Base-by-base conservation (phyloP, 2,329 filamentous ascomycete genomes). In the Paecilomyces formosus region DNA sequence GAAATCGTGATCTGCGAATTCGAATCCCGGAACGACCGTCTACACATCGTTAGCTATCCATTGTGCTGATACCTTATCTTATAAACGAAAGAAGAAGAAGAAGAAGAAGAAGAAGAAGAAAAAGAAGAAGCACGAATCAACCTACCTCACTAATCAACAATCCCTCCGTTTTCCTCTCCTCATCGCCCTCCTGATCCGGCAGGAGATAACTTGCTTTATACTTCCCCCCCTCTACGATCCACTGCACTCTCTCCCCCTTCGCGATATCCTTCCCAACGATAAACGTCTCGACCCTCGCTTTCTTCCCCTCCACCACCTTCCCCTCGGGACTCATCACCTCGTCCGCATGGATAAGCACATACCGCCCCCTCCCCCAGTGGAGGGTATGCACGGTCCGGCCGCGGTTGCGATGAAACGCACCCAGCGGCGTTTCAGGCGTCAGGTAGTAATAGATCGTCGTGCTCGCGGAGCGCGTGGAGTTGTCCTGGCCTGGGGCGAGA, bases 21-120 rank as follows among this genome's bases (percentile, higher is more conserved):
- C 85, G 65, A 89, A 89, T 0, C 86, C 87, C 0, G 86, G 86
- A 7, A 88, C 78, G 1, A 88, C 85, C 0, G 84, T 87, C 76
- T 76, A 57, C 9, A 54, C 12, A 56, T 21, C n/a, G 22, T 26
- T 26, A 26, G 24, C 24, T 26, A 26, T 26, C 24, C 24, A 26
- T 6, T 26, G 6, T 26, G 24, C 3, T 26, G 6, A 26, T 26
- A 6, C 33, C 11, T 35, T n/a, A n/a, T n/a, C n/a, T n/a, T n/a
- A n/a, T n/a, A n/a, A n/a, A n/a, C n/a, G n/a, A n/a, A n/a, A n/a
- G n/a, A n/a, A n/a, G n/a, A n/a, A n/a, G n/a, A n/a, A n/a, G n/a
- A n/a, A n/a, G n/a, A n/a, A 39, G 13, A 53, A 58, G 21, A 33
- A 28, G 56, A 52, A 2, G 24, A 49, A 39, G 13, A 53, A 58